These are phyloP conservation scores for Scedosporium dehoogii DNA, from an alignment of 2,329 filamentous ascomycete species.

Conservation along the genomic window DNA sequence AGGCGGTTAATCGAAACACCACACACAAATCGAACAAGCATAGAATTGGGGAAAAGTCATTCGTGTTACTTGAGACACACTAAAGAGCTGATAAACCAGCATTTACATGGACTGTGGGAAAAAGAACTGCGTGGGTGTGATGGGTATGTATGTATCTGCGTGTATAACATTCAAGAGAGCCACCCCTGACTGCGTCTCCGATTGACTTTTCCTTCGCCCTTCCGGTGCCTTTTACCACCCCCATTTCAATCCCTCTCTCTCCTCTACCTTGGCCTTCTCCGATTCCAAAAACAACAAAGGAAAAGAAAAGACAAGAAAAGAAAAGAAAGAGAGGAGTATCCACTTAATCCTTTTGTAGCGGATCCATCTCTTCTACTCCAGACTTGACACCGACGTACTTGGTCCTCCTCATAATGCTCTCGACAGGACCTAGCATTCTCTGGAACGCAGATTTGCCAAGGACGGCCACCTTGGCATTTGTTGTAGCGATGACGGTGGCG, in stretches of 20 bases:
- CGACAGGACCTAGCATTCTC: slow-evolving; percentile 81
- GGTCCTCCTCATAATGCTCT: slow-evolving; percentile 84
- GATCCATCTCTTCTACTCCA: slow-evolving; percentile 58
- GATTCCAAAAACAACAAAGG: not conserved
- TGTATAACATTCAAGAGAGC: slow-evolving; percentile 1
- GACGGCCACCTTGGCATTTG: slow-evolving; percentile 85
- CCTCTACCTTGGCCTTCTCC: not conserved
- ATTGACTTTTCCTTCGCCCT: not conserved
- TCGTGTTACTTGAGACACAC: too few relatives aligned
- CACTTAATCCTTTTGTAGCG: slow-evolving; percentile 34
- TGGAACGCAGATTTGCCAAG: slow-evolving; percentile 94
- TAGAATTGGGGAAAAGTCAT: too few relatives aligned
- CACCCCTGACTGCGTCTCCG: not conserved
- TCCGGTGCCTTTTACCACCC: not conserved
- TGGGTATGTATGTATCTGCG: slow-evolving; percentile 1
- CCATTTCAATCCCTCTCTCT: not conserved
- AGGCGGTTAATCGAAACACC: too few relatives aligned
- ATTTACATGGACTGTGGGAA: not conserved
- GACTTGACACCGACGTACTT: slow-evolving; percentile 50
- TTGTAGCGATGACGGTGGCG: slow-evolving; percentile 74
- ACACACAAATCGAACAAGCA: too few relatives aligned
- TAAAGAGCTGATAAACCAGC: too few relatives aligned
- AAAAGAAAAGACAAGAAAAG: not conserved
- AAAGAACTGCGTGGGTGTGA: not conserved
- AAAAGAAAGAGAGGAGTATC: not conserved